Base-by-base conservation (phyloP, 495 filamentous ascomycete species). In the Aspergillus bertholletiae region DNA sequence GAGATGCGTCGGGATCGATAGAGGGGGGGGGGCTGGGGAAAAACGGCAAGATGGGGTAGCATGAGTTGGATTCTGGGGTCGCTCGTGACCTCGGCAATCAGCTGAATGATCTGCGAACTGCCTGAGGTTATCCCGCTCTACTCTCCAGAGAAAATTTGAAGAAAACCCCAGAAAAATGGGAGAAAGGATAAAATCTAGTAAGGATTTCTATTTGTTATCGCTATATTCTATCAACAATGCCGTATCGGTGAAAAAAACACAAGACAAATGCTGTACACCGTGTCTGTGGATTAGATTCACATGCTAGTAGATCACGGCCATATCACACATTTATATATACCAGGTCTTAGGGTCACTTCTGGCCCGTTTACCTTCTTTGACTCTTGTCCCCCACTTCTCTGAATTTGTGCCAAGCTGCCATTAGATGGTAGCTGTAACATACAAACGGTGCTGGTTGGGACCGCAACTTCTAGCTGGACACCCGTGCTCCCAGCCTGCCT, bases 71-170 rank as follows among this genome's bases (percentile, higher is more conserved):
- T 17, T 22, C 34, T n/a, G 34, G 34, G 34, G 20, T 47, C 41
- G 55, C 61, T 46, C 61, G 61, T 64, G 61, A 64, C 61, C 61
- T 64, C 61, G 61, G 61, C 55, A 57, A 61, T 37, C 30, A 2
- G 30, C 27, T 9, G 13, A 37, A 37, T 37, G 13, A 37, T 15
- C 13, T n/a, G 11, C 13, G 2, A 37, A n/a, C 26, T 28, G 26
- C 26, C 26, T 28, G 26, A 28, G 5, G 8, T 8, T 28, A 8
- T 28, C 8, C 26, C 5, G 26, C n/a, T n/a, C n/a, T n/a, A n/a
- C n/a, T n/a, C n/a, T n/a, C n/a, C n/a, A n/a, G n/a, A n/a, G n/a
- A n/a, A n/a, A n/a, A n/a, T n/a, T n/a, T n/a, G n/a, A n/a, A n/a
- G n/a, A n/a, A n/a, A n/a, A n/a, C n/a, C n/a, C n/a, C n/a, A n/a